A percentile compares a stretch with the other conserved stretches of the same genome.
These are phyloP conservation scores for Neofusicoccum sp. DNA, from an alignment of 2,329 filamentous ascomycete genomes.

Conservation along the genomic window DNA sequence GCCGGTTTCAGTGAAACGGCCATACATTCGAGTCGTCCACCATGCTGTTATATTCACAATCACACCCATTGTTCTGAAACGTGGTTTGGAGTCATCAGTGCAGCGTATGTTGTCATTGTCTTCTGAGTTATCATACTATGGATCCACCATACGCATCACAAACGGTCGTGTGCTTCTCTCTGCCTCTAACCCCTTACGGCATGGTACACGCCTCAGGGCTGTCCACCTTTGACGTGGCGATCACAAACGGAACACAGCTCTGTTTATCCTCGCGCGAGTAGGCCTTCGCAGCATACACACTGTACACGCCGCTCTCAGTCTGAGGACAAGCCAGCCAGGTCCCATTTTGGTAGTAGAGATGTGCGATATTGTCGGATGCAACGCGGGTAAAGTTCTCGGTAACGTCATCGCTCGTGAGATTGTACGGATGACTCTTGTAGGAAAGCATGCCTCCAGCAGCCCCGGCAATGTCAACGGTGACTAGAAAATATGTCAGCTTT, in stretches of 20 bases:
- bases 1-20: too few relatives aligned
- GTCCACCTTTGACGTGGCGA: not conserved
- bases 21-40: too few relatives aligned
- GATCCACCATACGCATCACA: too few relatives aligned
- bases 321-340: not conserved
- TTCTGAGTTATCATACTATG: too few relatives aligned
- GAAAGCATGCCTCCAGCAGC: constrained; percentile 5
- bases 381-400: not conserved
- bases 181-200: too few relatives aligned
- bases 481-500: not conserved
- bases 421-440: constrained; percentile 5
- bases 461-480: constrained; percentile 1
- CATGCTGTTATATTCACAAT: too few relatives aligned
- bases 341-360: not conserved
- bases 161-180: too few relatives aligned
- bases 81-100: too few relatives aligned
- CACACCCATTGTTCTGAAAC: too few relatives aligned
- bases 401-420: not conserved
- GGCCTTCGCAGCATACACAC: not conserved
- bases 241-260: not conserved
- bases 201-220: not conserved
- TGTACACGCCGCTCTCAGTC: not conserved
- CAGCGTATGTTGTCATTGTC: too few relatives aligned
- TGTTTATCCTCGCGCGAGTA: not conserved
- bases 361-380: not conserved